Base-by-base conservation (phyloP, 805 yeast species). In the Debaryomyces castellii region DNA sequence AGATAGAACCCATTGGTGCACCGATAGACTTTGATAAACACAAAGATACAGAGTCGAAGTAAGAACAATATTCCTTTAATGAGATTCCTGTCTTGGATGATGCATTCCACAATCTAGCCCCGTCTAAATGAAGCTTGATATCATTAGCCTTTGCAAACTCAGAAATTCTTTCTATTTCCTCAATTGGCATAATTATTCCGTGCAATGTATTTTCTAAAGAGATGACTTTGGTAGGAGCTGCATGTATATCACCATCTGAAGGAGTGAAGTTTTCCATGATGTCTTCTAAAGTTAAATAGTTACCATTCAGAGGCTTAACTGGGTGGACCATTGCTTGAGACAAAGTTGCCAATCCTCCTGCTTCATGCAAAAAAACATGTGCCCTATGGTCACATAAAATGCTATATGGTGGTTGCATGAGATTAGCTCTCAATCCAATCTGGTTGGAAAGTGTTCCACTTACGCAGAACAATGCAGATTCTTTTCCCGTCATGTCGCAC, bases 91-190 rank as follows among this genome's bases (percentile, higher is more conserved):
- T 80, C 22, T 78, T 91, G 10, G 78, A 86, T 34, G 82, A 73
- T n/a, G 97, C 97, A 63, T 87, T 88, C 91, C 95, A 90, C 41
- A 91, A 68, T 56, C 98, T 78, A n/a, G 97, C 98, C 51, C 97
- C 98, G 63, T 91, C 98, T 56, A 90, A 80, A 59, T 92, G 97
- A 53, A 90, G 64, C 45, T 71, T 76, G 45, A 88, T 66, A 44
- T 72, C 74, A 53, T 83, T 74, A 23, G 69, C 77, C 43, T 74
- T 72, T 51, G 92, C 88, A 76, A 87, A 91, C 35, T 68, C 75
- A 36, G 85, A 77, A 55, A 91, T 91, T 46, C 80, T 78, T 47
- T 70, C 68, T 45, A 91, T 75, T 62, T 91, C 97, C 27, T 85
- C 92, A 37, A 83, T 56, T 7, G 98, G 98, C 64, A 80, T 77